Percentiles rank a stretch among this genome's conserved stretches.
Evolutionary conservation across 1,139 yeast genomes (phyloP).

Genomic region (Kurtzmaniella natalensis): DNA sequence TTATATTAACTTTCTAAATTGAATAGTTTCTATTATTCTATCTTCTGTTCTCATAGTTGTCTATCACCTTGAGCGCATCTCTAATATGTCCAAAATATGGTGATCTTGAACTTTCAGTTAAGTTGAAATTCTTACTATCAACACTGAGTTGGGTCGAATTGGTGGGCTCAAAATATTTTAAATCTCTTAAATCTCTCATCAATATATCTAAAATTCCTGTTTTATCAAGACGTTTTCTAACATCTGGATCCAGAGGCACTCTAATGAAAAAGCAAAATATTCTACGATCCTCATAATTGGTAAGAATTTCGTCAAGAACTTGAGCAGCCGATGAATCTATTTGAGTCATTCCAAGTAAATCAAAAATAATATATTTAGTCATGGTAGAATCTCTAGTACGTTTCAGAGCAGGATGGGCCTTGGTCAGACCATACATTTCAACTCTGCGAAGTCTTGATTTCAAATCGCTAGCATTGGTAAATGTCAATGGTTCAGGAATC

Average conservation of each 20-base stretch:
- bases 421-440: slow-evolving; percentile 80
- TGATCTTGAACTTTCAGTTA: slow-evolving; percentile 23
- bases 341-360: slow-evolving; percentile 80
- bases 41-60: slow-evolving; percentile 23
- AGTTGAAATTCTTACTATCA: slow-evolving; percentile 16
- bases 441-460: slow-evolving; percentile 70
- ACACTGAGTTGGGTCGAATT: slow-evolving; percentile 4
- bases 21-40: neutral
- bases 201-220: slow-evolving; percentile 32
- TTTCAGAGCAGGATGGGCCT: slow-evolving; percentile 79
- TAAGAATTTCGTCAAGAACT: slow-evolving; percentile 58
- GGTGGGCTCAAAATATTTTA: slow-evolving; percentile 21
- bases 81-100: slow-evolving; percentile 41
- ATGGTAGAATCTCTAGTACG: slow-evolving; percentile 48
- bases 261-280: slow-evolving; percentile 65
- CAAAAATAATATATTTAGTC: slow-evolving; percentile 72
- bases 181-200: slow-evolving; percentile 20
- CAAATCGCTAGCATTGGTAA: slow-evolving; percentile 84
- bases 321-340: slow-evolving; percentile 87
- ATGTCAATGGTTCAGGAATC: slow-evolving; percentile 89
- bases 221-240: slow-evolving; percentile 25
- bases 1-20: neutral
- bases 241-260: slow-evolving; percentile 40
- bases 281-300: slow-evolving; percentile 49
- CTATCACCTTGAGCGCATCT: slow-evolving; percentile 41